Evolutionary conservation across 306 rosid species (phyloP).

Genomic region (Acacia acuminata): DNA sequence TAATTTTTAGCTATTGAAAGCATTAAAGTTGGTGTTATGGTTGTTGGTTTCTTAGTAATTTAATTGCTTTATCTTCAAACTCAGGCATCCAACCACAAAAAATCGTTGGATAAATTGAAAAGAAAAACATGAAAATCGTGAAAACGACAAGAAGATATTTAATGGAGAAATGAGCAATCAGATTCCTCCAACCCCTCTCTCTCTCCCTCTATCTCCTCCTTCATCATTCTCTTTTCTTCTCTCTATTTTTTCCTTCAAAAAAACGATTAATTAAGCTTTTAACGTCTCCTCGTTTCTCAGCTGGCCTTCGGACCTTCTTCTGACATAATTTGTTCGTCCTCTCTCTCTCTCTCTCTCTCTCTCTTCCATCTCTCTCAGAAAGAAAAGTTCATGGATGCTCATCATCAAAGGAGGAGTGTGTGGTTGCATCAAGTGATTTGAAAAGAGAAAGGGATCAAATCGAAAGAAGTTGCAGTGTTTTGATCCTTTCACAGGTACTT

Average conservation of each 20-base stretch:
- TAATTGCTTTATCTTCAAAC: conserved; percentile 88
- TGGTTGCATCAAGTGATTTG: conserved; percentile 57
- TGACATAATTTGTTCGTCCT: conserved; percentile 45
- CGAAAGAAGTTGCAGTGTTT: conserved; percentile 50
- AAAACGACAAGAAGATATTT: conserved; percentile 96
- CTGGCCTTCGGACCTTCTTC: conserved; percentile 68
- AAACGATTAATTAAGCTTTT: conserved; percentile 40
- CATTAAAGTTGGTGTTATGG: conserved; percentile 80
- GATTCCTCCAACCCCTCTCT: conserved; percentile 49
- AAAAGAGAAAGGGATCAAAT: conserved; percentile 73
- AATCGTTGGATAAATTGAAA: conserved; percentile 34
- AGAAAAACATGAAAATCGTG: conserved; percentile 44
- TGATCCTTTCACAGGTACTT: conserved; percentile 81
- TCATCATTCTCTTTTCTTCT: conserved; percentile 37
- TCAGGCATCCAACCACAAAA: conserved; percentile 85
- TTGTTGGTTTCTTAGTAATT: conserved; percentile 78
- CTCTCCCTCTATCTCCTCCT: conserved; percentile 19
- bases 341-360: conserved; percentile 24
- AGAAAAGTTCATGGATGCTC: conserved; percentile 48
- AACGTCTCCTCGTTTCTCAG: conserved; percentile 88
- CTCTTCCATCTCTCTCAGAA: conserved; percentile 25
- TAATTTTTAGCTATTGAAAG: conserved; percentile 36
- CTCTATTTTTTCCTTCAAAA: conserved; percentile 11
- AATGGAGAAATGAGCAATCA: conserved; percentile 58
- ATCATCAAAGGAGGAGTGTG: conserved; percentile 36